Percentiles rank a stretch among this genome's conserved stretches.
phyloP scores from a whole-genome alignment of 306 rosid species.

The Castanea sativa region DNA sequence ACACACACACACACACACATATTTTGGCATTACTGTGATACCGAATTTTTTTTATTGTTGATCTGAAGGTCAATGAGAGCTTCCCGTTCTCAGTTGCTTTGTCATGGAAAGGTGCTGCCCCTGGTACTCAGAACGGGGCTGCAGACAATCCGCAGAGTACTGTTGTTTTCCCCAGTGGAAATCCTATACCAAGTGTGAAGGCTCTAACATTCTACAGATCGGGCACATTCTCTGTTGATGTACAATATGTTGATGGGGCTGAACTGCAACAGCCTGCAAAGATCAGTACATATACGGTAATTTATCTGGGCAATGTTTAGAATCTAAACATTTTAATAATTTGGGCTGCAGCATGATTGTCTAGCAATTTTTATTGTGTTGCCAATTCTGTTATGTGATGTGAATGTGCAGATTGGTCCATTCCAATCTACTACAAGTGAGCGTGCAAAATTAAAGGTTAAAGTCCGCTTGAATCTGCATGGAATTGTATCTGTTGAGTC shows the following conservation, averaged over 20 bases:
- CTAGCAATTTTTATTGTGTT: not conserved
- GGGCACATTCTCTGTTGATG: constrained; percentile 76
- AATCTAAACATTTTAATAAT: not conserved
- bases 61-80: constrained; percentile 73
- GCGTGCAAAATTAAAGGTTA: constrained; percentile 70
- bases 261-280: constrained; percentile 61
- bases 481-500: constrained; percentile 75
- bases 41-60: not conserved
- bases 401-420: constrained; percentile 76
- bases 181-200: constrained; percentile 72
- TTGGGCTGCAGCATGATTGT: not conserved
- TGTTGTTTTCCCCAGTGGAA: constrained; percentile 80
- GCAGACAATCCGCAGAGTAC: constrained; percentile 55
- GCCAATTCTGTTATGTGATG: not conserved
- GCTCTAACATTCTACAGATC: constrained; percentile 65
- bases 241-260: constrained; percentile 55
- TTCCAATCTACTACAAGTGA: constrained; percentile 60
- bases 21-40: not conserved
- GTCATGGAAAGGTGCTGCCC: constrained; percentile 77
- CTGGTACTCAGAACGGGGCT: constrained; percentile 60
- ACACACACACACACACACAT: too few species aligned
- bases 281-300: constrained; percentile 81
- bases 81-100: constrained; percentile 74
- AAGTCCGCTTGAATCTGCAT: constrained; percentile 71
- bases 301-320: constrained; percentile 7